Conservation (phyloP, 2,329 filamentous ascomycete genomes). For the Phyllosticta ampelicida region DNA sequence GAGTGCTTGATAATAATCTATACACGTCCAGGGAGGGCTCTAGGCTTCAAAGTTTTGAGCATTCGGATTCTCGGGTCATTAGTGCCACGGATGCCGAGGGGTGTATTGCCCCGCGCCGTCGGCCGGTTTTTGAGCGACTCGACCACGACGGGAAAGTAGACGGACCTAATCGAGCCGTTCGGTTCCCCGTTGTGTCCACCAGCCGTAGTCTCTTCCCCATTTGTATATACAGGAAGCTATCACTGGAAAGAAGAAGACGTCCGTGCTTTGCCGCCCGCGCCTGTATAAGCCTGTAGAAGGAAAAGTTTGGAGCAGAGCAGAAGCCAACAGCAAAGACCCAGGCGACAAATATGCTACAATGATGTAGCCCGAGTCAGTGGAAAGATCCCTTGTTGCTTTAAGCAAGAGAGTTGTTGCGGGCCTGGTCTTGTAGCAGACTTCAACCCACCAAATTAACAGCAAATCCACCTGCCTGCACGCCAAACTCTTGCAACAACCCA, state of each 20-base stretch:
- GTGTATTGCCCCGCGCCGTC: neutral
- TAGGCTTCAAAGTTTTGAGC: too few species aligned
- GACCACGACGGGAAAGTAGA: neutral
- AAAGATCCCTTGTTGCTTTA: too few species aligned
- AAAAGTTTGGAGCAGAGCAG: neutral
- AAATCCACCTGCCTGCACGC: neutral
- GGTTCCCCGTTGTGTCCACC: neutral
- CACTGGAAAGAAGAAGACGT: neutral
- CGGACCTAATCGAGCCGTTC: neutral
- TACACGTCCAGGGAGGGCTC: too few species aligned
- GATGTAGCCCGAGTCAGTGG: too few species aligned
- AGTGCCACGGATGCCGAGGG: too few species aligned
- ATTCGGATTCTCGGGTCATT: too few species aligned
- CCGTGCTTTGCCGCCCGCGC: neutral
- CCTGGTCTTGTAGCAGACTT: neutral
- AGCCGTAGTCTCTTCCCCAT: neutral
- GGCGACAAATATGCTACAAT: too few species aligned
- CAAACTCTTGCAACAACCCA: slow-evolving; percentile 17
- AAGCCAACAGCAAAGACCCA: neutral
- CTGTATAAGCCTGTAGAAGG: neutral
- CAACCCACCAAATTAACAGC: neutral
- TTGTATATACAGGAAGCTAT: neutral
- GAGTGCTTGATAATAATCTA: too few species aligned
- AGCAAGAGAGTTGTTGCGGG: too few species aligned
- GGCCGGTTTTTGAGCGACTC: neutral